Evolutionary conservation across 345 rosid species (phyloP), one percentile per base, ranked within the genome.

Genomic region (Euphorbia lathyris): DNA sequence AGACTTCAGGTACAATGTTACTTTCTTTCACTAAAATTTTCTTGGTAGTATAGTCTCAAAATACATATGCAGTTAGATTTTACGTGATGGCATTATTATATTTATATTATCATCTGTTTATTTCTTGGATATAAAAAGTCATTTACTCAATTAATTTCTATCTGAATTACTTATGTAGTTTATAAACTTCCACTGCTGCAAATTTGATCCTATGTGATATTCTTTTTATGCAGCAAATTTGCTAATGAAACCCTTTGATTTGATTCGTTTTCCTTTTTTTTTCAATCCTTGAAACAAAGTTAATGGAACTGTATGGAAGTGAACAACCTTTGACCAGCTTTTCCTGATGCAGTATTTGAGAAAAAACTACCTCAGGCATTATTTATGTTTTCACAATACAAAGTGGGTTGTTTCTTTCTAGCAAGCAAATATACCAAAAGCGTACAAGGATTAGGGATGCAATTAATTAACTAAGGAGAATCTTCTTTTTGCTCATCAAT

Each of bases 1-100:
- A 58, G 86, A 89, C 83, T 96, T 96, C 85, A 84, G 99, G 99
- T 95, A 74, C 64, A 60, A 20, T 50, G 14, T 56, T 79, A 22
- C 32, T 59, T 53, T 38, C 58, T 42, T 23, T 50, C 59, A 30
- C 60, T 60, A 2, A 34, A 7, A 34, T 34, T 40, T 48, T 10
- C 29, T 55, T 20, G 26, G 59, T 55, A 22, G 30, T 22, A 23
- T 71, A 4, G 27, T 63, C 30, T 53, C 43, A 68, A 48, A 36
- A 53, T 9, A 40, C 34, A 10, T 59, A 25, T 1, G 1, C 57
- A 50, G 57, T 50, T 51, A 26, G 52, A 32, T 62, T n/a, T 9
- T 17, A 16, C 25, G 17, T 68, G 48, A 14, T 8, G 50, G 29
- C 34, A 57, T 9, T 42, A 9, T 2, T 27, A 22, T 9, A n/a